Base-by-base conservation (phyloP, 1,284 basidiomycete genomes). In the Ceratobasidium sp. region DNA sequence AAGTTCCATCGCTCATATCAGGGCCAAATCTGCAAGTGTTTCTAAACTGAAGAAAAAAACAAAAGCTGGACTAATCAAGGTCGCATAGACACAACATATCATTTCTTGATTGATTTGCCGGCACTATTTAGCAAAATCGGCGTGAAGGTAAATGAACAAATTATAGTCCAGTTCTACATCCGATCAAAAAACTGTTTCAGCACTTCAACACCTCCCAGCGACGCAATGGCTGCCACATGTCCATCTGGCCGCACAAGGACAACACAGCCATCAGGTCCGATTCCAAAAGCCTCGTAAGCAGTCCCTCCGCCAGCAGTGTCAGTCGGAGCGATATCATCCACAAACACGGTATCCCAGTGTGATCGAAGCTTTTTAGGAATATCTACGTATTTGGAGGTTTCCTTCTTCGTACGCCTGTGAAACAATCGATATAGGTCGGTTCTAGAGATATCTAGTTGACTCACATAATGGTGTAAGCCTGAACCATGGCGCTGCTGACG, bases 211-310 rank as follows among this genome's bases (percentile, higher is more conserved):
- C 84, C 80, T 44, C 88, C 83, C 54, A 92, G 80, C 0, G 89
- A 86, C 1, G 84, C 84, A 33, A 92, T 83, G 72, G 84, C 84
- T 1, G 89, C 90, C 19, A 94, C 88, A 76, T 93, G 93, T 9
- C 92, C 92, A 78, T 94, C 92, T 2, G 92, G 93, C 44, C 93
- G 86, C 15, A 93, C 88, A 45, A 91, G 84, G 31, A 92, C 87
- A 27, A 92, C 81, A 6, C 87, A 90, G 31, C 92, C 92, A 2
- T 82, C 81, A 24, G 83, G 78, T 5, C 84, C 83, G 44, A 93
- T 84, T 0, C 91, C 92, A 78, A 88, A 91, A 59, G 86, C 85
- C 0, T 79, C 74, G 78, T 92, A 91, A 9, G 84, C 84, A 31
- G 82, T 82, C 4, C 87, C 88, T 29, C 87, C 87, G 1, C 69